Evolutionary conservation across 768 basidiomycete species (phyloP), one percentile per base, ranked within the genome.

Genomic region (Exsudoporus frostii): DNA sequence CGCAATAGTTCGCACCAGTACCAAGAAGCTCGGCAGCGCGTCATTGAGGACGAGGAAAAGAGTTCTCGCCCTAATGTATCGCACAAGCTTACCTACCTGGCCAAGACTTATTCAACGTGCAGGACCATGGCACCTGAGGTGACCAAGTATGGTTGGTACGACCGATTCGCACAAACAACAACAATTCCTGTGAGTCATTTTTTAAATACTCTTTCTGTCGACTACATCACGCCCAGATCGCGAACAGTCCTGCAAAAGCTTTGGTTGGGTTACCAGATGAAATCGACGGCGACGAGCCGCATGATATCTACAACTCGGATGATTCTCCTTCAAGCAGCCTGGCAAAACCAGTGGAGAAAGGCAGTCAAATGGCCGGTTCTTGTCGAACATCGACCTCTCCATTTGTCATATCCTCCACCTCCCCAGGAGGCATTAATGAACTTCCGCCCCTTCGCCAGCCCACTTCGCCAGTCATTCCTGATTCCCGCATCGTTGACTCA

Each of bases 61-160:
- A 82, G 81, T 13, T 59, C 46, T 32, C 55, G 62, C 6, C 60
- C 74, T 62, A 47, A 73, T 68, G 42, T 60, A 53, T 51, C 57
- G 38, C 55, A 70, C 62, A 59, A 76, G 44, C 74, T 84, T 27
- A 70, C 71, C 6, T 63, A 79, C 40, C 68, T 78, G 20, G 82
- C 87, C 10, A 64, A 73, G 48, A 71, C 68, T 20, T 88, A 80
- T 57, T 60, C 56, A 9, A 67, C 68, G 33, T 84, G 82, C 62
- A 76, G 70, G 39, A 80, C 86, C 2, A 50, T 77, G 15, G 77
- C 78, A 55, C 38, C 57, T 9, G 58, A 67, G 8, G 66, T 66
- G 30, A 71, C 76, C n/a, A 67, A 63, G 39, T 65, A 66, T 20
- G 88, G 88, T 4, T 89, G 82, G 80, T 90, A 90, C 58, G 88